Conservation (phyloP, 495 filamentous ascomycete genomes). For the Trichocladium antarcticum region DNA sequence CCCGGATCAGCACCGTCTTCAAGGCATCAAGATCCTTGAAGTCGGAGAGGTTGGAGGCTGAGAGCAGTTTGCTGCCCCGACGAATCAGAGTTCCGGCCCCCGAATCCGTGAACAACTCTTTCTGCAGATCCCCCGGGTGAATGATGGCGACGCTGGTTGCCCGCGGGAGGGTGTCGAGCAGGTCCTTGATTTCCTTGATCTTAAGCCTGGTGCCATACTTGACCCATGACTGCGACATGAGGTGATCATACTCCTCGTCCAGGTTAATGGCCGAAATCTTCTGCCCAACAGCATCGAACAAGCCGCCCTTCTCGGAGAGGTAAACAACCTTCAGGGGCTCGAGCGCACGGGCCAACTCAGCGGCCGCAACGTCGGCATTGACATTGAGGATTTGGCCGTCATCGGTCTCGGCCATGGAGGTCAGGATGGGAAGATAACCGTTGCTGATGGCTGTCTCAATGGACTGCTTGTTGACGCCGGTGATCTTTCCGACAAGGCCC, state of each 20-base stretch:
- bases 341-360: slow-evolving; percentile 77
- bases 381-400: slow-evolving; percentile 95
- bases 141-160: slow-evolving; percentile 97
- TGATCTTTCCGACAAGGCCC: slow-evolving; percentile 90
- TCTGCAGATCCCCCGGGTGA: slow-evolving; percentile 85
- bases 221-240: slow-evolving; percentile 95
- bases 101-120: slow-evolving; percentile 92
- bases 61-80: slow-evolving; percentile 80
- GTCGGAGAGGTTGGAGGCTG: slow-evolving; percentile 59
- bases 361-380: slow-evolving; percentile 93
- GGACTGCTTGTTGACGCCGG: slow-evolving; percentile 77
- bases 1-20: slow-evolving; percentile 73
- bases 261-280: slow-evolving; percentile 98
- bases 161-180: slow-evolving; percentile 74
- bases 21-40: slow-evolving; percentile 68
- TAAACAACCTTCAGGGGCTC: slow-evolving; percentile 98
- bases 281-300: slow-evolving; percentile 89
- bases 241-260: slow-evolving; percentile 89
- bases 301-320: slow-evolving; percentile 90
- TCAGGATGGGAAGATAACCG: slow-evolving; percentile 86
- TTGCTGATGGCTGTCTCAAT: slow-evolving; percentile 89
- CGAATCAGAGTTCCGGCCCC: slow-evolving; percentile 92
- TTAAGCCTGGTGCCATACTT: slow-evolving; percentile 91
- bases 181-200: slow-evolving; percentile 97
- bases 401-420: slow-evolving; percentile 89